Conservation (phyloP, 306 rosid species). For the Styphnolobium japonicum region DNA sequence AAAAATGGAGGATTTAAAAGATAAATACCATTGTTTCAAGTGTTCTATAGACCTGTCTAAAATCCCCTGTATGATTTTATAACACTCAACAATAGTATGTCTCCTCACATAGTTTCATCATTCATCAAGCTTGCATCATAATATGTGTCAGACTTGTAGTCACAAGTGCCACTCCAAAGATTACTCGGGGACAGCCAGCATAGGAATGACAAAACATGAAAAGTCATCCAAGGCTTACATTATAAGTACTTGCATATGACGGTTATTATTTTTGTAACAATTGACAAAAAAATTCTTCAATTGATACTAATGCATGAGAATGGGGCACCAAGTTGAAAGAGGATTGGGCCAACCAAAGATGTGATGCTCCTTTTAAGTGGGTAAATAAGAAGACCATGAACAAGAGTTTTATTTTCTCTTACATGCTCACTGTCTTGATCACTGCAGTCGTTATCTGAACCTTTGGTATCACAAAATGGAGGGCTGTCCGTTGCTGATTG, state of each 20-base stretch:
- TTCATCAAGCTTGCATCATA: not conserved
- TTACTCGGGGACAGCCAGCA: not conserved
- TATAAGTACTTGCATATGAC: not conserved
- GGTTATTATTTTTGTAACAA: not conserved
- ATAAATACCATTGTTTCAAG: not conserved
- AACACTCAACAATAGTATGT: not conserved
- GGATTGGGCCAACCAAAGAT: not conserved
- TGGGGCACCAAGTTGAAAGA: not conserved
- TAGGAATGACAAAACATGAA: not conserved
- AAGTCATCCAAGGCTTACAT: not conserved
- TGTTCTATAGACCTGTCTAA: not conserved
- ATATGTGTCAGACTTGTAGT: not conserved
- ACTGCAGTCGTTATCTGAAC: slow-evolving; percentile 65
- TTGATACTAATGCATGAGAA: not conserved
- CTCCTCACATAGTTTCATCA: not conserved
- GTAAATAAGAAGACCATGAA: not conserved
- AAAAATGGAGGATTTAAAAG: not conserved
- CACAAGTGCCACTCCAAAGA: not conserved
- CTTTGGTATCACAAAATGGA: slow-evolving; percentile 69
- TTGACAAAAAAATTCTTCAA: not conserved
- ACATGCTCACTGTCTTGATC: slow-evolving; percentile 52
- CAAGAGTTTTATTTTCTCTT: not conserved
- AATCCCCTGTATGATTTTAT: not conserved
- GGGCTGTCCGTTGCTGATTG: slow-evolving; percentile 59
- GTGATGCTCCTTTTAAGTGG: not conserved